Evolutionary conservation across 129 eudicot species (phyloP).

Genomic region (Saposhnikovia divaricata): DNA sequence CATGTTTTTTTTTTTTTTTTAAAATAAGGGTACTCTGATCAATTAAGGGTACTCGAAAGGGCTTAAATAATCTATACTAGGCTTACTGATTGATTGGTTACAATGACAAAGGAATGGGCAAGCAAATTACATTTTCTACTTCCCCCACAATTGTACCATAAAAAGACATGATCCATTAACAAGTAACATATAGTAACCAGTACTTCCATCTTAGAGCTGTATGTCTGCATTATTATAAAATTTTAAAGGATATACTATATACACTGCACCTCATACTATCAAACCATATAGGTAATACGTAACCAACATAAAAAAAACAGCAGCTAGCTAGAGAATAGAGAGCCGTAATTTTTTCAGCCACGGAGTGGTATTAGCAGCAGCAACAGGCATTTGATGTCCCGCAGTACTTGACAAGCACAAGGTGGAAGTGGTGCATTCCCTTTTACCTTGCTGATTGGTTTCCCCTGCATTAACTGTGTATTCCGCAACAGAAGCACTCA

Average conservation of each 20-base stretch:
- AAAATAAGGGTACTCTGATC: too few species aligned
- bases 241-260: background rate
- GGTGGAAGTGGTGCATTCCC: constrained; percentile 18
- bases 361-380: constrained; percentile 25
- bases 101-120: background rate
- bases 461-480: background rate
- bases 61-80: too few species aligned
- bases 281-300: background rate
- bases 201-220: background rate
- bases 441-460: constrained; percentile 4
- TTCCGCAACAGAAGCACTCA: background rate
- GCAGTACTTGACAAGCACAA: constrained; percentile 22
- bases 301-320: background rate
- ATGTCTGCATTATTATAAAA: background rate
- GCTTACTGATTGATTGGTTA: too few species aligned
- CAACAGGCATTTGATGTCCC: constrained; percentile 29
- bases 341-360: background rate
- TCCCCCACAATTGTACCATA: background rate
- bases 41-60: too few species aligned
- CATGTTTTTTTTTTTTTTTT: too few species aligned
- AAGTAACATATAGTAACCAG: background rate
- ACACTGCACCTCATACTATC: background rate
- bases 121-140: background rate
- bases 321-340: background rate
- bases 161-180: background rate